These are phyloP conservation scores for Populus hybrid DNA, from an alignment of 441 rosid genomes.

Conservation along the genomic window DNA sequence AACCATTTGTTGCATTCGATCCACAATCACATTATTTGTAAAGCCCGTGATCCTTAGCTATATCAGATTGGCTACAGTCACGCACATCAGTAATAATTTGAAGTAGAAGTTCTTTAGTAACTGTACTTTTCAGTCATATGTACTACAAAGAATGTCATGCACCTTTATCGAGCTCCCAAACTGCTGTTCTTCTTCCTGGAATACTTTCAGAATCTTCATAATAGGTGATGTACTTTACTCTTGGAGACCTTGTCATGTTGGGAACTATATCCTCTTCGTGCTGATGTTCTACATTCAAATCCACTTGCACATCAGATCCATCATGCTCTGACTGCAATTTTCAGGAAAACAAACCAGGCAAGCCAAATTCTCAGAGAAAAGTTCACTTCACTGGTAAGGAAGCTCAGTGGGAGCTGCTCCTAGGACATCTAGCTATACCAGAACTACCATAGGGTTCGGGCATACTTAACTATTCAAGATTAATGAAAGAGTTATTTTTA, in stretches of 20 bases:
- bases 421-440: too few relatives aligned
- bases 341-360: constrained; percentile 17
- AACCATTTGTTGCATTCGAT: background rate
- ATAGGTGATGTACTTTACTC: constrained; percentile 80
- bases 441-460: too few relatives aligned
- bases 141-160: constrained; percentile 22
- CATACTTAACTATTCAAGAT: too few relatives aligned
- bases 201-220: constrained; percentile 93
- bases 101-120: background rate
- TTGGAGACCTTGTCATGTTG: constrained; percentile 81
- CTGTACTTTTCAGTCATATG: constrained; percentile 34
- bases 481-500: background rate
- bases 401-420: too few relatives aligned
- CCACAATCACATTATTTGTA: background rate
- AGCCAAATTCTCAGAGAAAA: constrained; percentile 15
- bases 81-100: background rate
- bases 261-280: constrained; percentile 68
- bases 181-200: constrained; percentile 89
- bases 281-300: constrained; percentile 73
- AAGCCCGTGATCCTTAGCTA: background rate
- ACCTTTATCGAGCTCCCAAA: constrained; percentile 99
- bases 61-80: background rate
- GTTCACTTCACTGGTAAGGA: background rate
- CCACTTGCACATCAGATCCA: constrained; percentile 86
- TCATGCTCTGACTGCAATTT: constrained; percentile 86